A percentile compares a stretch with the other conserved stretches of the same genome.
phyloP scores from a whole-genome alignment of 768 basidiomycete genomes.

The Leccinum broughii region DNA sequence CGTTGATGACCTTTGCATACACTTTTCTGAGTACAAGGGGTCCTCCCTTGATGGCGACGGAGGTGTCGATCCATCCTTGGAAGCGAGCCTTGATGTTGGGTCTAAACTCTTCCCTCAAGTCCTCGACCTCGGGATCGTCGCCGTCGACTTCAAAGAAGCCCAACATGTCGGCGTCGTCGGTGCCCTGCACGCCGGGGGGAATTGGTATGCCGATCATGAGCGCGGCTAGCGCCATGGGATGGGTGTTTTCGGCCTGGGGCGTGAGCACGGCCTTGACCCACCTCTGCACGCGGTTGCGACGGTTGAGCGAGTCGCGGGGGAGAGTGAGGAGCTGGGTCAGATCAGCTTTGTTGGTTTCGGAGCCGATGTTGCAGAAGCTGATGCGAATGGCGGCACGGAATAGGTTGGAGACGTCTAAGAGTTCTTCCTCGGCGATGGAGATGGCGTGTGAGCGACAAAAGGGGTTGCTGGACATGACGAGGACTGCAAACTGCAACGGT shows the following conservation, averaged over 20 bases:
- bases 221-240: slow-evolving; percentile 63
- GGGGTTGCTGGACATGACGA: slow-evolving; percentile 34
- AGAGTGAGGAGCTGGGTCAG: slow-evolving; percentile 49
- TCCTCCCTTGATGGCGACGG: slow-evolving; percentile 41
- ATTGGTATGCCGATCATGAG: slow-evolving; percentile 60
- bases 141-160: slow-evolving; percentile 53
- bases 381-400: slow-evolving; percentile 45
- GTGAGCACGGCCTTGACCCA: slow-evolving; percentile 55
- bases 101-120: slow-evolving; percentile 59
- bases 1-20: slow-evolving; percentile 44
- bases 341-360: slow-evolving; percentile 40
- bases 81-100: slow-evolving; percentile 58
- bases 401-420: slow-evolving; percentile 44
- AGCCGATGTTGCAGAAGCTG: slow-evolving; percentile 50
- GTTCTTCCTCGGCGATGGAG: slow-evolving; percentile 51
- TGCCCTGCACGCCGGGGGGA: slow-evolving; percentile 38
- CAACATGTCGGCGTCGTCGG: slow-evolving; percentile 47
- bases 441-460: slow-evolving; percentile 35
- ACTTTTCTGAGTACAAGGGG: slow-evolving; percentile 37
- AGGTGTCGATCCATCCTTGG: slow-evolving; percentile 54
- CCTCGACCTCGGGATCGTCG: slow-evolving; percentile 57
- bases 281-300: slow-evolving; percentile 47
- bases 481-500: slow-evolving; percentile 46
- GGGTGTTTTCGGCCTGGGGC: slow-evolving; percentile 35
- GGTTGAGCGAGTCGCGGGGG: slow-evolving; percentile 35